Base-by-base conservation (phyloP, 371 early-diverging fungal species). In the Rhizopus arrhizus region DNA sequence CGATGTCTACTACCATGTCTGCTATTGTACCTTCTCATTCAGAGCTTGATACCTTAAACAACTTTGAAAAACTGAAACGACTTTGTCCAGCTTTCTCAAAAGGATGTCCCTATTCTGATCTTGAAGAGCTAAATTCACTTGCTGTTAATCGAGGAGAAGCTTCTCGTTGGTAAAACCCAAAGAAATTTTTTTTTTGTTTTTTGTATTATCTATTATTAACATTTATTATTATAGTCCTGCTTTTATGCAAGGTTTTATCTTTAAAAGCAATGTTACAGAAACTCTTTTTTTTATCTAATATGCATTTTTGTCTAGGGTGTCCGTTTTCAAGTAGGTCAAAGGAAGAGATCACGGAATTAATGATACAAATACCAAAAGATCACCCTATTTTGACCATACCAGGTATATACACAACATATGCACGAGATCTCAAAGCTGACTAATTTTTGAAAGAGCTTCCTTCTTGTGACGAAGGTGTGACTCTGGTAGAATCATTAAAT, bases 81-180 rank as follows among this genome's bases (percentile, higher is more conserved):
- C 64, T 74, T 49, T 80, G 81, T 15, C 81, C 81, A 62, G 81
- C 81, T 33, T 80, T 80, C 59, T 65, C 71, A 53, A 51, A 72
- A 5, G 81, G 81, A 8, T 80, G 81, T 47, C 81, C 81, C 47
- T 80, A 77, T 49, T 78, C 81, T 32, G 68, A 65, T 11, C 43
- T 75, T 3, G 70, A 79, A 45, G 70, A 72, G 59, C 66, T 61
- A 9, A 62, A 72, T 45, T 53, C 66, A 46, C n/a, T 68, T 42
- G 67, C 70, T 50, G 69, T 65, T n/a, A 66, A 60, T 28, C 63
- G 68, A 46, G 73, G 67, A 33, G 80, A 79, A 38, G 58, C 76
- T 13, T 74, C 73, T 22, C 72, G 74, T 56, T 79, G 80, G 80
- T 79, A 74, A 68, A 35, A 34, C 5, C 7, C 22, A 43, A 43